phyloP scores from a whole-genome alignment of 2,329 filamentous ascomycete genomes.

The Exophiala viscosa region DNA sequence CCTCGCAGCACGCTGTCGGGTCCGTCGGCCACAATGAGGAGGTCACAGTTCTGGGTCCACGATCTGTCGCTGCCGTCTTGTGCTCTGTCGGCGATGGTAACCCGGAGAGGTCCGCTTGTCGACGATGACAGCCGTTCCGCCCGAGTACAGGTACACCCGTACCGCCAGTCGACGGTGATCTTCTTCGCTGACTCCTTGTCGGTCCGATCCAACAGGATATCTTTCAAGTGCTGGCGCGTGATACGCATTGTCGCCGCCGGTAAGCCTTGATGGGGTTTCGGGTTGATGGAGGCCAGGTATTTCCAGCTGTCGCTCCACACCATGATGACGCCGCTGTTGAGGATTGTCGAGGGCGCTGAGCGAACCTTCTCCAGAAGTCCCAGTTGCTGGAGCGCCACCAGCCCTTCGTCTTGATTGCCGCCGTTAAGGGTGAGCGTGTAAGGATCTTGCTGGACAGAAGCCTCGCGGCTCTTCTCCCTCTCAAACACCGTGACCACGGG shows the following conservation, averaged over 20 bases:
- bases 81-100: neutral
- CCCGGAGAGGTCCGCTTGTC: neutral
- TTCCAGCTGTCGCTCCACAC: neutral
- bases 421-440: neutral
- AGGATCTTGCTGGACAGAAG: neutral
- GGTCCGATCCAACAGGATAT: neutral
- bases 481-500: neutral
- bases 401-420: neutral
- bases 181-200: neutral
- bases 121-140: neutral
- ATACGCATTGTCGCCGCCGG: neutral
- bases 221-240: neutral
- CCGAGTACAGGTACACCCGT: neutral
- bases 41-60: neutral
- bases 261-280: neutral
- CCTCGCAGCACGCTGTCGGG: neutral
- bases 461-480: neutral
- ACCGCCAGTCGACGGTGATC: neutral
- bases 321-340: neutral
- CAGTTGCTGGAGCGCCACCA: neutral
- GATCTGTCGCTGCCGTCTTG: neutral
- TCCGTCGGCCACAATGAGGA: neutral
- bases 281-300: neutral
- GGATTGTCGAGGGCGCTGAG: neutral
- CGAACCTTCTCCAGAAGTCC: neutral